Base-by-base conservation (phyloP, 75 land plant species). In the Selaginella moellendorffii region DNA sequence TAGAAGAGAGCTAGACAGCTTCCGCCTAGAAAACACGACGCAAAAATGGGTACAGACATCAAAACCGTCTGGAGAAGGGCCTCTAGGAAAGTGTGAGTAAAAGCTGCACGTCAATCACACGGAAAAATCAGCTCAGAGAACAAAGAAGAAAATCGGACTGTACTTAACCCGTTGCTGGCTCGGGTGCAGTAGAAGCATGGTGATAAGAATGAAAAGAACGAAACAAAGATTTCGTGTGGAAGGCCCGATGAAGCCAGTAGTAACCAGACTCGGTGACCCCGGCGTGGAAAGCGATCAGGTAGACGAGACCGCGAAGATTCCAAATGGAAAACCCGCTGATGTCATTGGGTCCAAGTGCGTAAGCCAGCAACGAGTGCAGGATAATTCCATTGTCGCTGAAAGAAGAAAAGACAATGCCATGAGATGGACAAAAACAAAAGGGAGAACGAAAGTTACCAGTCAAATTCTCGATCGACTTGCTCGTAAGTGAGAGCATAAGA, bases 301-400 rank as follows among this genome's bases (percentile, higher is more conserved):
- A 52, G 2, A 88, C n/a, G 20, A 74, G 25, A 0, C 88, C 88
- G 29, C 64, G 52, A 5, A 2, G 0, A 31, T 78, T 78, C 85
- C 85, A 88, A 0, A 58, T 0, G 23, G 93, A 83, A 31, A 82
- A 31, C 53, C 64, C 31, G 28, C 63, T 25, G 24, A 76, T 20
- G n/a, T 31, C 63, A 2, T 81, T 76, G 28, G 81, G 71, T 54
- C 65, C 67, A 29, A 52, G 64, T 30, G 73, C 42, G 2, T 69
- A 28, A 23, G 76, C 72, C 17, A 82, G 18, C 22, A 82, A 52
- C 53, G 80, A 77, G 31, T 88, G 85, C 29, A 85, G 69, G 9
- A 88, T 69, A 0, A 85, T 58, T 52, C 63, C 83, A 63, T 88
- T 78, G 64, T 88, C 93, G 77, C 93, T 88, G 82, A 5, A 36